Conservation (phyloP, 164 flowering plant genomes). For the Aristolochia contorta region DNA sequence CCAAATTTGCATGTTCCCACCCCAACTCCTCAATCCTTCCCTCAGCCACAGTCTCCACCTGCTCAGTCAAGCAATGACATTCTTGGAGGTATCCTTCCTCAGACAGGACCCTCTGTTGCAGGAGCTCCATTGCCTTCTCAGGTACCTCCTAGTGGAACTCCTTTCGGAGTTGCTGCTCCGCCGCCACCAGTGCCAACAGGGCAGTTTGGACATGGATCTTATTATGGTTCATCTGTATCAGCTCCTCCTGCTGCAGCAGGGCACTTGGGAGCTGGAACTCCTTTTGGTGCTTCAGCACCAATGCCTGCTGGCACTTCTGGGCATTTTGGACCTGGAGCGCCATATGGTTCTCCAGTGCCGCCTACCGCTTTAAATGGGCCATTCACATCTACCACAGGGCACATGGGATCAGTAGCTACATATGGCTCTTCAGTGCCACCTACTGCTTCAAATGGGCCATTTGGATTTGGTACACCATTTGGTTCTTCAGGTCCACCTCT, state of each 20-base stretch:
- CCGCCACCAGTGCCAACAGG: too few species aligned
- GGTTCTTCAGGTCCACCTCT: constrained; percentile 7
- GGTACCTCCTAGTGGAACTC: neutral
- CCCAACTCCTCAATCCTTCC: constrained; percentile 22
- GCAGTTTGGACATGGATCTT: too few species aligned
- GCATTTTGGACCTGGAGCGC: constrained; percentile 2
- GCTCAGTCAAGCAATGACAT: constrained; percentile 28
- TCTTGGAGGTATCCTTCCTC: constrained; percentile 14
- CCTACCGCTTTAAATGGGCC: too few species aligned
- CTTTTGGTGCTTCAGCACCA: constrained; percentile 15
- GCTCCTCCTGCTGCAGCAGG: neutral
- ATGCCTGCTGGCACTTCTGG: neutral
- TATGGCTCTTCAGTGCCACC: constrained; percentile 18
- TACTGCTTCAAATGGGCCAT: constrained; percentile 1
- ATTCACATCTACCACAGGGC: neutral
- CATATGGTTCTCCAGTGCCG: constrained; percentile 24
- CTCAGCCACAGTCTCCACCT: constrained; percentile 28
- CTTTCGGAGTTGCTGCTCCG: too few species aligned
- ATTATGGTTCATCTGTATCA: neutral
- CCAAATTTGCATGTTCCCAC: constrained; percentile 18
- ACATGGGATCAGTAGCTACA: constrained; percentile 7
- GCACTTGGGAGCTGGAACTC: neutral
- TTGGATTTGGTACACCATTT: neutral
- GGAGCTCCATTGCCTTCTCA: neutral
- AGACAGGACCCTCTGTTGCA: constrained; percentile 9